Base-by-base conservation (phyloP, 306 rosid genomes). In the Quillaja saponaria region DNA sequence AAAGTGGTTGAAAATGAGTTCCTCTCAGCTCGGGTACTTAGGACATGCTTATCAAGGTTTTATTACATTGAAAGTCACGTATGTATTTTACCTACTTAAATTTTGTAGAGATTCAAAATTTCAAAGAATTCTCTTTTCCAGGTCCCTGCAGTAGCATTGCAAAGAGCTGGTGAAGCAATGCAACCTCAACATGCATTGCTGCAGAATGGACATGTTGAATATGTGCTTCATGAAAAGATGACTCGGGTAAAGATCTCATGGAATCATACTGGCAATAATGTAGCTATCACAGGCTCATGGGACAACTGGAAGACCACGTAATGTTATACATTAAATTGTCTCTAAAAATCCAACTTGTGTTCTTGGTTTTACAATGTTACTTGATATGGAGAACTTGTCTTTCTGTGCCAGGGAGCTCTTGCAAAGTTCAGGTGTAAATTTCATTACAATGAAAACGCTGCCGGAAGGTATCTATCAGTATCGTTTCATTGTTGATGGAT, bases 261-360 rank as follows among this genome's bases (percentile, higher is more conserved):
- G 99, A 83, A 62, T 50, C 85, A 81, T 71, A 76, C 75, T 61
- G 97, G 86, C 48, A 71, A 52, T 6, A 77, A 58, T 73, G 91
- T 89, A 48, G 75, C 82, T 58, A 31, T 94, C 38, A 71, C 63
- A 19, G 99, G 99, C 57, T 87, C 99, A 46, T 94, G 99, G 99
- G 86, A 87, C 82, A 76, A 81, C 68, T 90, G 99, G 98, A 71
- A 76, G 48, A 78, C 78, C 58, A 78, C 76, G 96, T 91, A 82
- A 57, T 50, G 41, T 42, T 45, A 31, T 61, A 7, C 44, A 17
- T 33, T 11, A 18, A 45, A 20, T 28, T 45, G 47, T 34, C 58
- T 46, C 5, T 28, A 16, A 31, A 46, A 17, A 44, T 64, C 35
- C 34, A 51, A 51, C 48, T 75, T 47, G 14, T 20, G n/a, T 67